Conservation (phyloP, 2,329 filamentous ascomycete genomes). For the Neocatenulostroma microsporum region DNA sequence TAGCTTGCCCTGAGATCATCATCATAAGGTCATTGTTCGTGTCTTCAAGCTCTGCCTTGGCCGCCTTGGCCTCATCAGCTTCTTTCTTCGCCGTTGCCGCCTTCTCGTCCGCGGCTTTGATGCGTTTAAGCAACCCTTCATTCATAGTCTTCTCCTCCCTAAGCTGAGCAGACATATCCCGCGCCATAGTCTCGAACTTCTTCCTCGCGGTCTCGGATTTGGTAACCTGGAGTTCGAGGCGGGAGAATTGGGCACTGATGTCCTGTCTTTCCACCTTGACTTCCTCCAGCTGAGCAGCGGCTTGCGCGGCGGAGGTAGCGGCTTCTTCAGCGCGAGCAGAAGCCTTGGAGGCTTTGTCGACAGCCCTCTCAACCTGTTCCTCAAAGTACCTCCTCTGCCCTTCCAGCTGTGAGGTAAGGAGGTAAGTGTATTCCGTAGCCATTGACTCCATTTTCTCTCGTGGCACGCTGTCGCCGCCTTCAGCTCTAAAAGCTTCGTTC, state of each 20-base stretch:
- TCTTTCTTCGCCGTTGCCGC: slow-evolving; percentile 48
- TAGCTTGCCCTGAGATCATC: slow-evolving; percentile 78
- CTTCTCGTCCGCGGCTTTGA: slow-evolving; percentile 59
- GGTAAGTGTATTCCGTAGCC: slow-evolving; percentile 86
- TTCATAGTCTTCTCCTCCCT: slow-evolving; percentile 83
- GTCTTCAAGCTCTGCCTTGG: slow-evolving; percentile 69
- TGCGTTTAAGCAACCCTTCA: slow-evolving; percentile 72
- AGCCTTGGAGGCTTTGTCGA: slow-evolving; percentile 77
- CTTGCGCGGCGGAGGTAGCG: slow-evolving; percentile 38
- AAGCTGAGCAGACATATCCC: slow-evolving; percentile 65
- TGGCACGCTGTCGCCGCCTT: slow-evolving; percentile 60
- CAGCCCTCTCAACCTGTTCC: slow-evolving; percentile 79
- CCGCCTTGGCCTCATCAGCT: slow-evolving; percentile 30
- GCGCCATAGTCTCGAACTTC: slow-evolving; percentile 67
- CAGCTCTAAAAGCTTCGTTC: slow-evolving; percentile 31
- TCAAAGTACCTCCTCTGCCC: slow-evolving; percentile 91
- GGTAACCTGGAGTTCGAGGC: slow-evolving; percentile 64
- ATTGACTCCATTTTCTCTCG: slow-evolving; percentile 68
- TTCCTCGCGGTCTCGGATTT: slow-evolving; percentile 60
- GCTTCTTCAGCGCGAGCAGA: slow-evolving; percentile 59
- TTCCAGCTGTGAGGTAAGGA: slow-evolving; percentile 87
- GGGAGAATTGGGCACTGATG: slow-evolving; percentile 51
- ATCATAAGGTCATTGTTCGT: slow-evolving; percentile 81
- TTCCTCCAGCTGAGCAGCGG: slow-evolving; percentile 44
- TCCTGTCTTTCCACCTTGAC: slow-evolving; percentile 46